Evolutionary conservation across 2,329 filamentous ascomycete genomes (phyloP).

Genomic region (Fusarium sublunatum): DNA sequence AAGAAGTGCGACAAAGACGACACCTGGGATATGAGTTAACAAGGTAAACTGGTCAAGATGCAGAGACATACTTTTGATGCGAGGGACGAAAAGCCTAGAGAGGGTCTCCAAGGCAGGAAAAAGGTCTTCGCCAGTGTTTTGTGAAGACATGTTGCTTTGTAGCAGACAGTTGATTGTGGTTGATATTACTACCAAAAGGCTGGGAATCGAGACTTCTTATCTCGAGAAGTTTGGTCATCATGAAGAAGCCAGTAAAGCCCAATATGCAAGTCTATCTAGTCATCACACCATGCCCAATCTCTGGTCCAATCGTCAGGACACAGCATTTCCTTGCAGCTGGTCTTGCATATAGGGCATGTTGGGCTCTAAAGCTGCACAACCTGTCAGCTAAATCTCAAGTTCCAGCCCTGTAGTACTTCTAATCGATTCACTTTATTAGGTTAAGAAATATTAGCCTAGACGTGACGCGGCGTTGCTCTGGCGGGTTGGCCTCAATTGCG

Average conservation of each 20-base stretch:
- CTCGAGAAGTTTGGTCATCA: background rate
- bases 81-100: constrained; percentile 17
- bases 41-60: background rate
- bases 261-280: constrained; percentile 19
- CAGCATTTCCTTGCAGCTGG: background rate
- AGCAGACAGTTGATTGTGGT: background rate
- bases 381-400: background rate
- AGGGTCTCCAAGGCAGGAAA: constrained; percentile 29
- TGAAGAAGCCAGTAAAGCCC: constrained; percentile 7
- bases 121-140: constrained; percentile 25
- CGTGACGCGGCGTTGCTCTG: constrained; percentile 18
- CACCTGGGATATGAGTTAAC: background rate
- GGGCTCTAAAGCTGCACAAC: background rate
- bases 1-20: constrained; percentile 21
- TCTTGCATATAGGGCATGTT: background rate
- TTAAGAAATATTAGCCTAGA: background rate
- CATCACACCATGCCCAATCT: background rate
- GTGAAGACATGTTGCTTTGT: constrained; percentile 18
- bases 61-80: constrained; percentile 17
- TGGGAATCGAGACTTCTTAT: background rate
- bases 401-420: background rate
- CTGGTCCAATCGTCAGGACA: constrained; percentile 11
- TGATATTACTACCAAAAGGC: background rate
- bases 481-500: constrained; percentile 32
- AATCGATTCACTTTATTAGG: constrained; percentile 7